Percentiles rank a stretch among this genome's conserved stretches.
phyloP scores from a whole-genome alignment of 1,284 basidiomycete species.

The Pisolithus thermaeus region DNA sequence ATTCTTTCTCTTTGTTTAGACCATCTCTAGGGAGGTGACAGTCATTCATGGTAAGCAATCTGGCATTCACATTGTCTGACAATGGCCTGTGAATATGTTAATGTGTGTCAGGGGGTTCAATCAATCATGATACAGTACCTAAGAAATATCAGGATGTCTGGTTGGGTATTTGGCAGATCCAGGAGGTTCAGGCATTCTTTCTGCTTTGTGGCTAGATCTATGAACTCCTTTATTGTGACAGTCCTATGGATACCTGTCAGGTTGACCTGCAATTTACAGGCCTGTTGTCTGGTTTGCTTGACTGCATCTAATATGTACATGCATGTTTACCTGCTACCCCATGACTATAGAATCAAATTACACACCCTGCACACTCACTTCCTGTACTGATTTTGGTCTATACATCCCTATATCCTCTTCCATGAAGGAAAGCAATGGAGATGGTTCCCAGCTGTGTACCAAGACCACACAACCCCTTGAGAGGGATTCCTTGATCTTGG shows the following conservation, averaged over 20 bases:
- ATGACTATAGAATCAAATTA: too few relatives aligned
- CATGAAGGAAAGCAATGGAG: neutral
- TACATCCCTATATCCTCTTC: neutral
- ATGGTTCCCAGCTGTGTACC: constrained; percentile 2
- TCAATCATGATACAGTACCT: neutral
- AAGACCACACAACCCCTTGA: neutral
- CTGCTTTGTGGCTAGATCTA: neutral
- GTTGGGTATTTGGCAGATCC: neutral
- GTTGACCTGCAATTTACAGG: neutral
- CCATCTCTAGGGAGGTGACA: neutral
- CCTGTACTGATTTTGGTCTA: neutral
- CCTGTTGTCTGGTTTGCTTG: neutral
- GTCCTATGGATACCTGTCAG: neutral
- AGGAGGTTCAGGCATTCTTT: neutral
- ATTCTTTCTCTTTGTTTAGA: neutral
- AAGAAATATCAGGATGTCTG: neutral
- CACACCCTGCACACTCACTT: neutral
- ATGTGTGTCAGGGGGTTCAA: neutral
- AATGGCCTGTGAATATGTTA: neutral
- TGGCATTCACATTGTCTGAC: neutral
- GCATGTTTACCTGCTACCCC: too few relatives aligned
- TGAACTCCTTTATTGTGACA: neutral
- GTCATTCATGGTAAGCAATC: neutral
- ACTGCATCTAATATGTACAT: too few relatives aligned
- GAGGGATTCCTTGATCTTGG: neutral